phyloP scores from a whole-genome alignment of 176 grass and related monocot species.

The Carex littledalei region DNA sequence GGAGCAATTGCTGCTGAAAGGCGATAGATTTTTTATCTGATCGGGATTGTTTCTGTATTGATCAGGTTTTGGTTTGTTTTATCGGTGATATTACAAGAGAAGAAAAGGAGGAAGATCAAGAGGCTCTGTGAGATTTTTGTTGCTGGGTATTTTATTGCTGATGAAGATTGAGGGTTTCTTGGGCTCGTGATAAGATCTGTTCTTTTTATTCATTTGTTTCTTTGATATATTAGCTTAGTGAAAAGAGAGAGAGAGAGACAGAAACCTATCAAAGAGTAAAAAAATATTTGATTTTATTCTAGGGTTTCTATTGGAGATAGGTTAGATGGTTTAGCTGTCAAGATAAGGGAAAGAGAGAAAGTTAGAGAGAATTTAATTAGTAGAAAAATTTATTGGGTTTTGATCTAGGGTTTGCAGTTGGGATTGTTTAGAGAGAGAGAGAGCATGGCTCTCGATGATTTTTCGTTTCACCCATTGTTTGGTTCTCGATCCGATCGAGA shows the following conservation, averaged over 20 bases:
- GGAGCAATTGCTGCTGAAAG: not conserved
- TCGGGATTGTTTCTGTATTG: not conserved
- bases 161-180: slow-evolving; percentile 75
- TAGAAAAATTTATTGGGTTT: slow-evolving; percentile 1
- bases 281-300: not conserved
- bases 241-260: slow-evolving; percentile 13
- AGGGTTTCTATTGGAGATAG: not conserved
- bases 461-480: not conserved
- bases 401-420: slow-evolving; percentile 11
- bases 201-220: not conserved
- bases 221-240: not conserved
- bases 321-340: slow-evolving; percentile 6
- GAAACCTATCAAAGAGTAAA: not conserved
- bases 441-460: not conserved
- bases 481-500: slow-evolving; percentile 12
- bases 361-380: not conserved
- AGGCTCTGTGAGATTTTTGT: slow-evolving; percentile 90
- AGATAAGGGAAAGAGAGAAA: not conserved
- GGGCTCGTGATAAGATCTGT: slow-evolving; percentile 40
- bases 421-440: not conserved
- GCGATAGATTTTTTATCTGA: not conserved
- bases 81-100: not conserved
- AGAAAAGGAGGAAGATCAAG: slow-evolving; percentile 42
- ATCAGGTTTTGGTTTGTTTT: slow-evolving; percentile 3
- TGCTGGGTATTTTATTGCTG: slow-evolving; percentile 70